These are phyloP conservation scores for Epichloe elymi DNA, from an alignment of 2,329 filamentous ascomycete species.

Conservation along the genomic window DNA sequence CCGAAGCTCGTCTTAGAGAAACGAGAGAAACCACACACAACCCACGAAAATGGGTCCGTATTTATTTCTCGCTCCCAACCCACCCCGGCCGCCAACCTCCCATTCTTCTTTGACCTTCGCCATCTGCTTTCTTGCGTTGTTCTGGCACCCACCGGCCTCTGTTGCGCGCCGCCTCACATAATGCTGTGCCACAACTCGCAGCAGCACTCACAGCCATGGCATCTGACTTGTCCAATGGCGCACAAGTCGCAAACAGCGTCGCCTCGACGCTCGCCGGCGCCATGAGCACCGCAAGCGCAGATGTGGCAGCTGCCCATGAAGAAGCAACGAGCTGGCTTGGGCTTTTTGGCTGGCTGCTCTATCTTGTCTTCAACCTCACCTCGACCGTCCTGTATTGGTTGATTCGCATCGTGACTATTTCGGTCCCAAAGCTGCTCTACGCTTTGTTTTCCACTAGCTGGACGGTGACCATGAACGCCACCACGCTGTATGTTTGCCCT, in stretches of 20 bases:
- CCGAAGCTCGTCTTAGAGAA: neutral
- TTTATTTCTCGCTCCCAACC: slow-evolving; percentile 7
- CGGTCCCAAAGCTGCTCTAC: slow-evolving; percentile 78
- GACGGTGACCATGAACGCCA: slow-evolving; percentile 98
- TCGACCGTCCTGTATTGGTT: slow-evolving; percentile 60
- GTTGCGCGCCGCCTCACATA: slow-evolving; percentile 16
- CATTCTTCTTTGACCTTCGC: slow-evolving; percentile 6
- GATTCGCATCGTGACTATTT: slow-evolving; percentile 77
- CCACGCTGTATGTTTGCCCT: slow-evolving; percentile 57
- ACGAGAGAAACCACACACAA: slow-evolving; percentile 1
- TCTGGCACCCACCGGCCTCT: slow-evolving; percentile 9
- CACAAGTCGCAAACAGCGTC: slow-evolving; percentile 19
- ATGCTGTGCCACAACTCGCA: slow-evolving; percentile 21
- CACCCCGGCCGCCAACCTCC: neutral
- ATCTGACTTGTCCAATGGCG: slow-evolving; percentile 26
- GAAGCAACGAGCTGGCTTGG: slow-evolving; percentile 43
- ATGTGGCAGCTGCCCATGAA: slow-evolving; percentile 21
- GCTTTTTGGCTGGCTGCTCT: slow-evolving; percentile 39
- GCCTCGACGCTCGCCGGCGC: slow-evolving; percentile 22
- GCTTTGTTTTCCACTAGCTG: slow-evolving; percentile 81
- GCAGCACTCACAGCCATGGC: slow-evolving; percentile 25
- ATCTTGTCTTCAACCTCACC: slow-evolving; percentile 40
- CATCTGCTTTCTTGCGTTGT: neutral
- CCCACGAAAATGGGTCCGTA: slow-evolving; percentile 4
- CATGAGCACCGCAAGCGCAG: slow-evolving; percentile 22